phyloP scores from a whole-genome alignment of 352 stramenopile species.

The Phytopythium boreale region DNA sequence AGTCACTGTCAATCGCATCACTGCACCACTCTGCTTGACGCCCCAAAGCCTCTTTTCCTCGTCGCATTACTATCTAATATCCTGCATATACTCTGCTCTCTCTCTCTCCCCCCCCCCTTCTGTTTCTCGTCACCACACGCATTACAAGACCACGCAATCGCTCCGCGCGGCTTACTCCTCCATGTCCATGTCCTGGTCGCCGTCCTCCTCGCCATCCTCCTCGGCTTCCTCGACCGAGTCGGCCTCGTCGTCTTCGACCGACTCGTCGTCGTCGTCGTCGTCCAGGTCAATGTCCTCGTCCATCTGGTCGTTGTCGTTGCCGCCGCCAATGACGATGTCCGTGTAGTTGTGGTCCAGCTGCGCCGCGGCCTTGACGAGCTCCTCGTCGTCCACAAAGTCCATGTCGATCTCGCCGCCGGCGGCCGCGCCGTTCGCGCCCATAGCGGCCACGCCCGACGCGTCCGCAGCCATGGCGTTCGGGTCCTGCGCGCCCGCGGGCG shows the following conservation, averaged over 20 bases:
- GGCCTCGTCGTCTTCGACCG: constrained; percentile 47
- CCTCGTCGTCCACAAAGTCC: constrained; percentile 82
- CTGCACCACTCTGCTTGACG: neutral
- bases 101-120: constrained; percentile 6
- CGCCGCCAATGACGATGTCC: constrained; percentile 83
- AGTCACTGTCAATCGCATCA: too few species aligned
- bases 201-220: constrained; percentile 67
- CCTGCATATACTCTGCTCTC: constrained; percentile 6
- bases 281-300: constrained; percentile 72
- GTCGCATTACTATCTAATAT: constrained; percentile 4
- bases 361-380: constrained; percentile 82
- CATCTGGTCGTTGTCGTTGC: constrained; percentile 36
- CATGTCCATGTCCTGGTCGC: constrained; percentile 72
- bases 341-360: constrained; percentile 88
- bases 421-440: constrained; percentile 14
- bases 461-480: constrained; percentile 41
- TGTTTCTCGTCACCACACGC: constrained; percentile 3
- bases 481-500: constrained; percentile 45
- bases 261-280: constrained; percentile 54
- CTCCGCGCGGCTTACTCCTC: constrained; percentile 22
- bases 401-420: constrained; percentile 43
- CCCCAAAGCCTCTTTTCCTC: neutral
- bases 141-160: neutral
- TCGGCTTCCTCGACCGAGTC: constrained; percentile 68
- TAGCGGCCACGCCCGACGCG: constrained; percentile 26